These are phyloP conservation scores for Aspergillus amoenus DNA, from an alignment of 2,329 filamentous ascomycete genomes.

Conservation along the genomic window DNA sequence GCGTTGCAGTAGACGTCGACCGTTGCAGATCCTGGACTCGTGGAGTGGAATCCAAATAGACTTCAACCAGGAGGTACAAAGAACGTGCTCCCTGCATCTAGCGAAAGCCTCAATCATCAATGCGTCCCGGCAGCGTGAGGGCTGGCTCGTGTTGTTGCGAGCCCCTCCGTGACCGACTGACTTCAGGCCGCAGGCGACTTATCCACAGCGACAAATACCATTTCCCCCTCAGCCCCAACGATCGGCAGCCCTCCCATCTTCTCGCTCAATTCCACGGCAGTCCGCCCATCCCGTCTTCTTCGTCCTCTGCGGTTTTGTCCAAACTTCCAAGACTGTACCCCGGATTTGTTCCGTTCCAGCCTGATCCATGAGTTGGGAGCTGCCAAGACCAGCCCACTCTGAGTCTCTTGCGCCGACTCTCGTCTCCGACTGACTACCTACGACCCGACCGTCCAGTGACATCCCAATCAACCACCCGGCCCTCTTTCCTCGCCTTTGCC, in stretches of 20 bases:
- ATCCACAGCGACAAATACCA: background rate
- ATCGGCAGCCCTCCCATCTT: slow-evolving; percentile 6
- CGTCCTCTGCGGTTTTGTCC: background rate
- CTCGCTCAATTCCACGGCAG: slow-evolving; percentile 1
- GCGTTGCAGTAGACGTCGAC: background rate
- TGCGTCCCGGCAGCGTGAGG: background rate
- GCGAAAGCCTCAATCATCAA: background rate
- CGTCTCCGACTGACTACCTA: background rate
- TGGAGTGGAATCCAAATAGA: background rate
- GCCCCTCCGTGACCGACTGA: background rate
- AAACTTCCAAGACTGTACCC: background rate
- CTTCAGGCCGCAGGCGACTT: background rate
- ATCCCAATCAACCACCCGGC: background rate
- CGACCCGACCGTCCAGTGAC: slow-evolving; percentile 3
- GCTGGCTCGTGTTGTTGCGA: background rate
- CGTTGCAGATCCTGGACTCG: background rate
- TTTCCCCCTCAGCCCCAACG: slow-evolving; percentile 6
- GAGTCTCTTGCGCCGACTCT: background rate
- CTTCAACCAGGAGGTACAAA: background rate
- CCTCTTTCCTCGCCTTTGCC: background rate
- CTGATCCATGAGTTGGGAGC: slow-evolving; percentile 11
- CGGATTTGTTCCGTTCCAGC: slow-evolving; percentile 9
- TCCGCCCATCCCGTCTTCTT: background rate
- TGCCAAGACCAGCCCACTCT: slow-evolving; percentile 10
- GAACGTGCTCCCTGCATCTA: background rate